A percentile compares a stretch with the other conserved stretches of the same genome.
phyloP scores from a whole-genome alignment of 148 eudicot species.

The Rhododendron simsii region DNA sequence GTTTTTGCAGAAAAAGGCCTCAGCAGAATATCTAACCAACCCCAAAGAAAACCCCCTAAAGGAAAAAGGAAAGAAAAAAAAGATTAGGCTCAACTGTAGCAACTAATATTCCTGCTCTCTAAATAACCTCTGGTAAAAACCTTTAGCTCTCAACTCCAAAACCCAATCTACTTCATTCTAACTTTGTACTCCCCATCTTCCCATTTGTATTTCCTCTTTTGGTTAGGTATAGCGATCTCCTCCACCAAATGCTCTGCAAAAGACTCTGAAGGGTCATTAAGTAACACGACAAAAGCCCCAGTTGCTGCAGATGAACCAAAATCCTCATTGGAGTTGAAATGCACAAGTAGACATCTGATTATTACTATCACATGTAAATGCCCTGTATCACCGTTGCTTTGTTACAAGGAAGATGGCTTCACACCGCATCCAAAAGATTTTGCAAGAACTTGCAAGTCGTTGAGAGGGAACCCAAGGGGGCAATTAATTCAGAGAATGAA shows the following conservation, averaged over 20 bases:
- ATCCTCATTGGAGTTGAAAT: neutral
- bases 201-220: neutral
- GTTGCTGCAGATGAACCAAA: neutral
- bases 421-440: neutral
- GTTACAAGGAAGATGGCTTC: neutral
- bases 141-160: neutral
- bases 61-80: no score
- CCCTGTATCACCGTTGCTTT: neutral
- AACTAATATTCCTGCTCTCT: neutral
- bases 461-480: neutral
- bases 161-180: neutral
- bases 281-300: neutral
- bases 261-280: neutral
- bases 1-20: neutral
- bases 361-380: neutral
- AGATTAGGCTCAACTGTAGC: neutral
- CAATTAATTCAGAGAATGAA: neutral
- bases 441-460: neutral
- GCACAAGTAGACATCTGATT: neutral
- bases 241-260: neutral
- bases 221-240: neutral
- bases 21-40: neutral
- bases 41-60: neutral
- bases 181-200: neutral
- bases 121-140: neutral